Conservation (phyloP, 768 basidiomycete genomes). For the Leccinellum luteum region DNA sequence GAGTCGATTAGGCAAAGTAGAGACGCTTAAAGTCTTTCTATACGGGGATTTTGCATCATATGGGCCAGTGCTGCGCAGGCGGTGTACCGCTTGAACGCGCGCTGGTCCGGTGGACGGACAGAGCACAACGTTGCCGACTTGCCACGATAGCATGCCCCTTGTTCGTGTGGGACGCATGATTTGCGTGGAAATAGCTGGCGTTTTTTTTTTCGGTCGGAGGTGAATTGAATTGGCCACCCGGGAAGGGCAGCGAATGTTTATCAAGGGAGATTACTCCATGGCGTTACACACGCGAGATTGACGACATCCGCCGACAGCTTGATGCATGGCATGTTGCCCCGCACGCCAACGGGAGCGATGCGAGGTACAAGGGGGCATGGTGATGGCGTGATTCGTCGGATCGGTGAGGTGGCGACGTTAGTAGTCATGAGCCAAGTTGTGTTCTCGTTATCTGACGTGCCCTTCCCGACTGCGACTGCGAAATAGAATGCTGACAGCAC, state of each 20-base stretch:
- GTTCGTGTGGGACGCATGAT: conserved; percentile 1
- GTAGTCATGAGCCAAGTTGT: conserved; percentile 1
- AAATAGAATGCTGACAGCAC: neutral
- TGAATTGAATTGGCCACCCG: conserved; percentile 2
- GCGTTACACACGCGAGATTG: neutral
- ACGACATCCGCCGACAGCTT: neutral
- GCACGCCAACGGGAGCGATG: neutral
- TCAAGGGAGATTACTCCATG: neutral
- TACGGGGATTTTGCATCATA: neutral
- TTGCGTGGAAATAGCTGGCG: neutral
- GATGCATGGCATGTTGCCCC: neutral
- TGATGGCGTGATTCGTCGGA: conserved; percentile 14
- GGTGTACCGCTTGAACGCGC: neutral
- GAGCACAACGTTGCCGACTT: neutral
- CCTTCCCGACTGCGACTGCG: too few relatives aligned
- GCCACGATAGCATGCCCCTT: neutral
- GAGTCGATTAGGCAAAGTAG: neutral
- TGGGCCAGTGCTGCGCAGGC: neutral
- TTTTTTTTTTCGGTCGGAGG: conserved; percentile 1
- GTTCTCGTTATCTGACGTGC: neutral
- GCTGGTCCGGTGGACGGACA: too few relatives aligned
- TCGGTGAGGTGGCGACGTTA: neutral
- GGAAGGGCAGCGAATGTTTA: neutral
- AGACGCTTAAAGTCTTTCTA: neutral
- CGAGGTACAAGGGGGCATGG: neutral